Percentiles rank a stretch among this genome's conserved stretches.
phyloP scores from a whole-genome alignment of 2,329 filamentous ascomycete species.

The Fusarium burgessii region DNA sequence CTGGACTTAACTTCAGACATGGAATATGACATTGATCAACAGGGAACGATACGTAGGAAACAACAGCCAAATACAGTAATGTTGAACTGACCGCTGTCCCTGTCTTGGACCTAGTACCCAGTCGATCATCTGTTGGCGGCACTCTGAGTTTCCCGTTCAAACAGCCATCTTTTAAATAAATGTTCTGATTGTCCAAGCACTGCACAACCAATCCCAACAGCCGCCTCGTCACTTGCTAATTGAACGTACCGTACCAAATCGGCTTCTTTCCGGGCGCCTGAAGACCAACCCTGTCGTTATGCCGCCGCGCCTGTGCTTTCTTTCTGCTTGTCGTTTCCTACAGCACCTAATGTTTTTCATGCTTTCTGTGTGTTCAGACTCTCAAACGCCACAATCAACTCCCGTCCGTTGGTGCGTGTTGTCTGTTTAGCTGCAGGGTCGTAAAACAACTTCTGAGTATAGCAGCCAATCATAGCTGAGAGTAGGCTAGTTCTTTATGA shows the following conservation, averaged over 20 bases:
- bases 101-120: background rate
- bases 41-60: constrained; percentile 12
- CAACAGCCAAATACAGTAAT: constrained; percentile 7
- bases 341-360: background rate
- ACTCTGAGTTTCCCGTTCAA: constrained; percentile 8
- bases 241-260: constrained; percentile 7
- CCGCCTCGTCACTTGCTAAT: background rate
- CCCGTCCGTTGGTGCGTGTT: constrained; percentile 12
- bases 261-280: constrained; percentile 11
- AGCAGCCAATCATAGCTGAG: constrained; percentile 7
- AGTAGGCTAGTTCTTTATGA: constrained; percentile 1
- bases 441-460: constrained; percentile 7
- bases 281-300: constrained; percentile 8
- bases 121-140: background rate
- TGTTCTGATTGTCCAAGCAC: background rate
- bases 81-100: constrained; percentile 23
- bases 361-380: constrained; percentile 25
- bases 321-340: constrained; percentile 22
- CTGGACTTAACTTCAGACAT: background rate
- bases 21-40: constrained; percentile 21
- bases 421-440: constrained; percentile 8
- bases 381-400: constrained; percentile 24
- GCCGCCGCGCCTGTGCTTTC: constrained; percentile 12
- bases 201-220: background rate
- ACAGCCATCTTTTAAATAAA: constrained; percentile 1